Evolutionary conservation across 2,329 filamentous ascomycete genomes (phyloP).

Genomic region (Claviceps lovelessii): DNA sequence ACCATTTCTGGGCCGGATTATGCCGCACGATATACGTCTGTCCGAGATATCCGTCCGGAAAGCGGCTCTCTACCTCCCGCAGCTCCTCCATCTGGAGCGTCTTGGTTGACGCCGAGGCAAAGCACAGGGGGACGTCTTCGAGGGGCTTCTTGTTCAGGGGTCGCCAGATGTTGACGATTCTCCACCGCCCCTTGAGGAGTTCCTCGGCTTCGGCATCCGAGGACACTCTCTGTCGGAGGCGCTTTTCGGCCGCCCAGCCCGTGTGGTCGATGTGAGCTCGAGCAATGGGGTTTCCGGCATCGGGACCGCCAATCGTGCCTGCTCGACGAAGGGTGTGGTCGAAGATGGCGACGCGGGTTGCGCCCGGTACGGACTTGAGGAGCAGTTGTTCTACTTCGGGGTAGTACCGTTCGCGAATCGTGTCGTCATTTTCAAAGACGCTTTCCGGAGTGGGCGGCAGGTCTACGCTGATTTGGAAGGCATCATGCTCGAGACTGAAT

Average conservation of each 20-base stretch:
- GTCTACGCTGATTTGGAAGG: slow-evolving; percentile 52
- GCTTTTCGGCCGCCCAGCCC: slow-evolving; percentile 44
- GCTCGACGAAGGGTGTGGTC: slow-evolving; percentile 77
- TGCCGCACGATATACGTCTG: slow-evolving; percentile 58
- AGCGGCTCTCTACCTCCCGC: slow-evolving; percentile 59
- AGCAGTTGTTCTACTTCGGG: slow-evolving; percentile 66
- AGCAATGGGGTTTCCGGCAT: slow-evolving; percentile 51
- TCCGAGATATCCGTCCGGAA: slow-evolving; percentile 48
- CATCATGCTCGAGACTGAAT: slow-evolving; percentile 29
- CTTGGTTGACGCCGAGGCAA: slow-evolving; percentile 43
- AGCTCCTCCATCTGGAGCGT: slow-evolving; percentile 49
- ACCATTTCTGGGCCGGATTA: slow-evolving; percentile 53
- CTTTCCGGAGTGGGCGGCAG: slow-evolving; percentile 34
- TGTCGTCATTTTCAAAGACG: slow-evolving; percentile 53
- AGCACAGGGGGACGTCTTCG: slow-evolving; percentile 52
- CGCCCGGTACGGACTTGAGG: slow-evolving; percentile 50
- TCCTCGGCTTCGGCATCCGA: slow-evolving; percentile 46
- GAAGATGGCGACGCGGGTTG: slow-evolving; percentile 57
- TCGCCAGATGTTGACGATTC: slow-evolving; percentile 82
- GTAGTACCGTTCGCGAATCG: slow-evolving; percentile 64
- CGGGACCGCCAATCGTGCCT: slow-evolving; percentile 29
- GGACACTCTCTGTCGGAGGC: slow-evolving; percentile 50
- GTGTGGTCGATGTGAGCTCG: slow-evolving; percentile 79
- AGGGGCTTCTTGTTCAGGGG: slow-evolving; percentile 45
- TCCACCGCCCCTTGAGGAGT: slow-evolving; percentile 54